Evolutionary conservation across 805 yeast genomes (phyloP), one percentile per base, ranked within the genome.

Genomic region (Schwanniomyces pseudopolymorphus): DNA sequence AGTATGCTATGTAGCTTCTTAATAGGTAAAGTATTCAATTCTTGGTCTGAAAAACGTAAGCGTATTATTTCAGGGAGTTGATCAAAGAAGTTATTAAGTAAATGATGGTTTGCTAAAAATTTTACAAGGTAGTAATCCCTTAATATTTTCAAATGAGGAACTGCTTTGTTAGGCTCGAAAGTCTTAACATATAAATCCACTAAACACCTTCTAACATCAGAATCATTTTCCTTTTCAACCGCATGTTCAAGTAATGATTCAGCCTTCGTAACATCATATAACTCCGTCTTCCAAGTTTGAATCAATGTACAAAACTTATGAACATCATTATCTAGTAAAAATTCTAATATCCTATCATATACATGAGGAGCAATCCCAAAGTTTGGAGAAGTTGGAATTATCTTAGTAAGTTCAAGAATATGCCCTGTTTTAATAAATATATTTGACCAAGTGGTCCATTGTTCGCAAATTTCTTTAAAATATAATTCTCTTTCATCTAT

Each of bases 381-480:
- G 17, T 64, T 59, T 0, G 74, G 55, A 21, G 67, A 60, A 0
- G 54, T 53, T 0, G 99, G 98, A 3, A 94, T 59, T 1, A 72
- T 61, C 0, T 70, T 66, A 0, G 84, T 81, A 26, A 88, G 62
- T 6, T 61, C 66, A 2, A 61, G 65, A 7, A 75, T 63, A 42
- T 82, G 77, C 2, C 68, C 72, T 1, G 77, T 63, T 2, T 77
- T 69, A 2, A 81, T 63, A 51, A 83, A 85, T 11, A 70, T 74
- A 50, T 66, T 62, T 3, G 84, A 63, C 84, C 89, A 84, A 21
- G 66, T 68, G 35, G 78, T 78, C 97, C 97, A 90, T 47, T 81
- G 69, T 13, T 46, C 41, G 3, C 59, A 47, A 1, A 66, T 53
- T 43, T 64, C 70, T 38, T 50, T 52, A 5, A 62, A 49, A 26